Conservation (phyloP, 805 yeast species). For the Ogataea pignaliae region DNA sequence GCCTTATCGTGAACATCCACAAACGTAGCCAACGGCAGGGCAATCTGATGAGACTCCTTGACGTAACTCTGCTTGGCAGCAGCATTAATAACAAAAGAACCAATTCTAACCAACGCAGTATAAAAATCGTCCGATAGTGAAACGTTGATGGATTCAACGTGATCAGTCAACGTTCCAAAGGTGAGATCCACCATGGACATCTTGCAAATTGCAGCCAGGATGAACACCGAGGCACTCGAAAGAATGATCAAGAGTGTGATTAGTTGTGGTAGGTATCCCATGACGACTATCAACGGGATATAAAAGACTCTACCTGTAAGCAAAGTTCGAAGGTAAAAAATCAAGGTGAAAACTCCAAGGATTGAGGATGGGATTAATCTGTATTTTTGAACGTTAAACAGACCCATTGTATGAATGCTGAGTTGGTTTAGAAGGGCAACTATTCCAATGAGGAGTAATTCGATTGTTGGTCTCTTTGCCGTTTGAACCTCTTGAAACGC, state of each 20-base stretch:
- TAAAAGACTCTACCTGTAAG: conserved; percentile 36
- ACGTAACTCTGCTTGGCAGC: conserved; percentile 64
- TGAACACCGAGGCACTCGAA: conserved; percentile 50
- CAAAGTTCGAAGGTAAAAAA: conserved; percentile 40
- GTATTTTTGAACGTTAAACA: conserved; percentile 47
- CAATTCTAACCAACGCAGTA: conserved; percentile 54
- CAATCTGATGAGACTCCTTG: conserved; percentile 48
- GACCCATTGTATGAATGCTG: conserved; percentile 57
- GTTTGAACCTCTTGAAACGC: conserved; percentile 71
- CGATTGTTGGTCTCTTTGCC: conserved; percentile 47
- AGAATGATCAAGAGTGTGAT: conserved; percentile 45
- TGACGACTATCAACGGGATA: conserved; percentile 51
- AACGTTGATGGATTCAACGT: conserved; percentile 35
- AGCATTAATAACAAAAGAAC: conserved; percentile 60
- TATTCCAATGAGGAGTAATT: conserved; percentile 45
- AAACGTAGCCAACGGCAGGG: conserved; percentile 52
- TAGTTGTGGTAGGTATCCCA: conserved; percentile 67
- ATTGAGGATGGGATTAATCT: conserved; percentile 61
- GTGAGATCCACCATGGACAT: conserved; percentile 28
- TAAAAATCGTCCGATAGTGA: conserved; percentile 59
- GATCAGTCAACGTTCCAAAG: conserved; percentile 30
- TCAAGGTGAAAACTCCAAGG: conserved; percentile 49
- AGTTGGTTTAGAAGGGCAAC: conserved; percentile 58
- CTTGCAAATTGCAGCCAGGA: conserved; percentile 57
- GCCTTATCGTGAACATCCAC: conserved; percentile 31